Conservation (phyloP, 2,329 filamentous ascomycete genomes). For the Hypoxylon sp. region DNA sequence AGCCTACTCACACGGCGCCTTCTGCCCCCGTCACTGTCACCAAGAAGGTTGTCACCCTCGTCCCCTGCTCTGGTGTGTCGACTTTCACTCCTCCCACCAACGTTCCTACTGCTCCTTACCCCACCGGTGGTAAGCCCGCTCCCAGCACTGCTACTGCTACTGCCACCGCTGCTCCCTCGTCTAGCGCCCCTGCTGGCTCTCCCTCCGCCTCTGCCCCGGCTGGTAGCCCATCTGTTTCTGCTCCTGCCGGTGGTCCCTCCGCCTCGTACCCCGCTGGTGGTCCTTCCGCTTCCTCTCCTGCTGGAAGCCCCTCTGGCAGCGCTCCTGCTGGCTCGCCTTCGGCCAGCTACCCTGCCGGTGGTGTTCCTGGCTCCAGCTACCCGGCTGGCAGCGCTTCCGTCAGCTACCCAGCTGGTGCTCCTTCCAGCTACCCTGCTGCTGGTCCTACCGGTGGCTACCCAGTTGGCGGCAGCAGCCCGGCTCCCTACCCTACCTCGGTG, state of each 20-base stretch:
- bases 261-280: conserved; percentile 24
- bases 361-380: conserved; percentile 7
- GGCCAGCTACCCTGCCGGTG: conserved; percentile 27
- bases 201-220: conserved; percentile 5
- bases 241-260: conserved; percentile 15
- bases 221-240: conserved; percentile 9
- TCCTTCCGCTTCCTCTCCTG: conserved; percentile 27
- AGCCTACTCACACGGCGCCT: conserved; percentile 45
- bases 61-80: conserved; percentile 45
- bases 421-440: background rate
- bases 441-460: conserved; percentile 22
- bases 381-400: conserved; percentile 1
- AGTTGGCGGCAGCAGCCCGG: background rate
- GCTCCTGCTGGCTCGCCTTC: conserved; percentile 13
- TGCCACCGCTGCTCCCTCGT: conserved; percentile 7
- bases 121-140: conserved; percentile 29
- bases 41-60: conserved; percentile 43
- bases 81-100: conserved; percentile 49
- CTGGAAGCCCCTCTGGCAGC: conserved; percentile 18
- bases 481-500: conserved; percentile 20
- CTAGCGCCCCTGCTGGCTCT: conserved; percentile 17
- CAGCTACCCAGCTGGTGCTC: conserved; percentile 2
- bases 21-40: conserved; percentile 32
- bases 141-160: conserved; percentile 26
- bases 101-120: conserved; percentile 35